These are phyloP conservation scores for Colletotrichum magnum DNA, from an alignment of 2,329 filamentous ascomycete genomes.

Conservation along the genomic window DNA sequence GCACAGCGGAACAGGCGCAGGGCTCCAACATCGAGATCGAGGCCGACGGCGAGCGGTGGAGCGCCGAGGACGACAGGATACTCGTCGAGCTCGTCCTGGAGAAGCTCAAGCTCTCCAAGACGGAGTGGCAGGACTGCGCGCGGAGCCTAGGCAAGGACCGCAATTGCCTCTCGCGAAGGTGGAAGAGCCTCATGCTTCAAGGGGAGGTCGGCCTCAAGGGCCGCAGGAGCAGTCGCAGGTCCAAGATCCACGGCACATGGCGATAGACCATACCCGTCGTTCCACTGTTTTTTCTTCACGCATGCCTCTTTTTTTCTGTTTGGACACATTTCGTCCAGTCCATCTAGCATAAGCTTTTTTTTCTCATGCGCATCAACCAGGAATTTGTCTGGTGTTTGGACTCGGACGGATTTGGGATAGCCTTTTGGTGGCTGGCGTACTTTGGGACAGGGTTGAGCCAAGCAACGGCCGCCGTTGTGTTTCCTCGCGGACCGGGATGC, in stretches of 20 bases:
- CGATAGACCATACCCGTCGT: constrained; percentile 50
- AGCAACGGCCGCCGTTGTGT: neutral
- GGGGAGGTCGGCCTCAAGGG: constrained; percentile 73
- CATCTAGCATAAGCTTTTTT: neutral
- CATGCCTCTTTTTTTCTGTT: constrained; percentile 9
- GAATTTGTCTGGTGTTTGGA: neutral
- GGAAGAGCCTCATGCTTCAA: constrained; percentile 73
- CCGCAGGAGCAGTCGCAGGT: constrained; percentile 57
- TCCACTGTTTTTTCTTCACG: neutral
- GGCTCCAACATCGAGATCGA: constrained; percentile 60
- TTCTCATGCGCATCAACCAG: neutral
- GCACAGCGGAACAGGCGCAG: constrained; percentile 40
- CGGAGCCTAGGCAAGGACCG: constrained; percentile 73
- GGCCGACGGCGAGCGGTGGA: constrained; percentile 68
- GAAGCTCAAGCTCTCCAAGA: constrained; percentile 74
- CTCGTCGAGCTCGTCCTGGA: constrained; percentile 78
- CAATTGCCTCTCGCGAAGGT: constrained; percentile 69
- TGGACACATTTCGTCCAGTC: neutral
- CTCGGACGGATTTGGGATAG: constrained; percentile 8
- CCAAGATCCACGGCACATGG: constrained; percentile 70
- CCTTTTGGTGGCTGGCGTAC: constrained; percentile 12
- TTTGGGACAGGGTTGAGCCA: neutral
- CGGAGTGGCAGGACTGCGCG: constrained; percentile 78
- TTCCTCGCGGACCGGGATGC: constrained; percentile 2
- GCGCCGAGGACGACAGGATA: constrained; percentile 73